Base-by-base conservation (phyloP, 441 rosid species). In the Jatropha podagrica region DNA sequence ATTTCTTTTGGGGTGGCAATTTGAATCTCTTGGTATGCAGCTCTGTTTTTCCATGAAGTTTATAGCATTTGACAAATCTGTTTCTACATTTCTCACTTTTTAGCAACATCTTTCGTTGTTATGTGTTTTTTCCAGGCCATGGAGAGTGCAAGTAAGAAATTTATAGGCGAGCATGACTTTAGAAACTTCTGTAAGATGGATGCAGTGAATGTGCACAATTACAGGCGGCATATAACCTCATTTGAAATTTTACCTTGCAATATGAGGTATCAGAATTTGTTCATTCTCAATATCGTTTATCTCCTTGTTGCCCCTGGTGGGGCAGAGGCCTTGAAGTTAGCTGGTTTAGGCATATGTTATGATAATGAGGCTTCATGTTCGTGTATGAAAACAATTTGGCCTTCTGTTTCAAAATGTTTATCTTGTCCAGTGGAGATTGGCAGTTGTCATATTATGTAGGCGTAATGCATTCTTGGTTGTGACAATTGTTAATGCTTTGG, bases 111-210 rank as follows among this genome's bases (percentile, higher is more conserved):
- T 80, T n/a, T 68, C 48, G 51, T 74, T 63, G 4, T 73, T 71
- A 6, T 74, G 4, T 71, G 72, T 81, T 78, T 67, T 67, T 44
- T 51, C 74, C 77, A 93, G 97, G 89, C 85, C 78, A 95, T 95
- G 97, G 93, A 88, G 85, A 83, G 73, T 77, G 98, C 95, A 4
- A 91, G 92, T 37, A 85, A 88, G 83, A 95, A 89, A 81, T 87
- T 95, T 64, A 62, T 95, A 7, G 98, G 98, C 68, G 96, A 92
- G 69, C 98, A 95, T 73, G 93, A 95, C 81, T 95, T 93, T 87
- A 86, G 94, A 71, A 95, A 92, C 84, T 95, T 95, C 67, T 93
- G 99, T 75, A 93, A 93, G 91, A 93, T 93, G 98, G 99, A 95
- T 81, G 99, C 92, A 37, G 88, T 80, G 69, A 92, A 95, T 78